Percentiles rank a stretch among this genome's conserved stretches.
These are phyloP conservation scores for Smallanthus sonchifolius DNA, from an alignment of 129 eudicot genomes.

Conservation along the genomic window DNA sequence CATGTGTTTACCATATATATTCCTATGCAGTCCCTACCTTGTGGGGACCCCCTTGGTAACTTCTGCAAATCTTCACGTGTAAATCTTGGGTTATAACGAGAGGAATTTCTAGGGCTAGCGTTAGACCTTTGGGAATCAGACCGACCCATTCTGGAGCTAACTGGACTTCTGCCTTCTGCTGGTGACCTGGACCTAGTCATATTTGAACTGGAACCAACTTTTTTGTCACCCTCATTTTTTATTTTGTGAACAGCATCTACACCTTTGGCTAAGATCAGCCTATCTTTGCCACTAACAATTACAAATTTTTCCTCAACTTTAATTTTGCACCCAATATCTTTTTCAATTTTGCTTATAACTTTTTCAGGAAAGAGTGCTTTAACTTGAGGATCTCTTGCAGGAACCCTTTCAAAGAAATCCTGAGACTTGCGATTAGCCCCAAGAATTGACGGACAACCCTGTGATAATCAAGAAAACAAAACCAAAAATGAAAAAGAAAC, in stretches of 20 bases:
- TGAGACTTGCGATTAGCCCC: conserved; percentile 89
- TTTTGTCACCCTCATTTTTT: conserved; percentile 60
- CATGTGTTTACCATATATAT: background rate
- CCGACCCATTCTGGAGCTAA: conserved; percentile 43
- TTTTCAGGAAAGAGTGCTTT: conserved; percentile 71
- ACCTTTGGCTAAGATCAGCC: conserved; percentile 71
- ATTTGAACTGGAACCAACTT: conserved; percentile 43
- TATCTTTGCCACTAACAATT: conserved; percentile 90
- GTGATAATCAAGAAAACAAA: conserved; percentile 20
- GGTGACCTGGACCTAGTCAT: conserved; percentile 55
- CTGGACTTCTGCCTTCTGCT: conserved; percentile 61
- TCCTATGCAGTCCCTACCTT: conserved; percentile 55
- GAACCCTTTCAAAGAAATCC: conserved; percentile 79
- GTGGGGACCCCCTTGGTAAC: conserved; percentile 58
- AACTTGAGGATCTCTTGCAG: conserved; percentile 82
- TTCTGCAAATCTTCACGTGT: conserved; percentile 67
- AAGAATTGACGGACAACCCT: conserved; percentile 99
- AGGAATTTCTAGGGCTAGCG: conserved; percentile 33
- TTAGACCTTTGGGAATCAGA: conserved; percentile 70
- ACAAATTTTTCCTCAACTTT: conserved; percentile 83
- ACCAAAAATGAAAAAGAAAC: conserved; percentile 1
- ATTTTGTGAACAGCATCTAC: conserved; percentile 88
- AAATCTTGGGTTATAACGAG: conserved; percentile 43
- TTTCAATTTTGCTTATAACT: conserved; percentile 62
- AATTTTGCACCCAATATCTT: conserved; percentile 84